A percentile compares a stretch with the other conserved stretches of the same genome.
Conservation (phyloP, 208 protist species). For the Entamoeba histolytica region DNA sequence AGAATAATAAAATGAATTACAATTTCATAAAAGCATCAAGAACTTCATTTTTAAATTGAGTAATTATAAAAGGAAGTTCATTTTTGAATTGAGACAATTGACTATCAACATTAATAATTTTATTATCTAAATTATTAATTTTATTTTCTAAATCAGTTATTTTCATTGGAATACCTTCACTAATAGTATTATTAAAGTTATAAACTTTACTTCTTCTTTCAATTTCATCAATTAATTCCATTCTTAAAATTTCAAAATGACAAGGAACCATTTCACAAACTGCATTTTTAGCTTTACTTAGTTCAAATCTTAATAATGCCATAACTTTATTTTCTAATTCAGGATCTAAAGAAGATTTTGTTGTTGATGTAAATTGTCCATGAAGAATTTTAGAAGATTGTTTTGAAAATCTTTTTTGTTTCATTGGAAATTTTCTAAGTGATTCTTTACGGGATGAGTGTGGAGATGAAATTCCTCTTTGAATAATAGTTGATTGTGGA, state of each 20-base stretch:
- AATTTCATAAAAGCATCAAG: not conserved
- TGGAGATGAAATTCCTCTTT: not conserved
- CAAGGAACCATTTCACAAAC: not conserved
- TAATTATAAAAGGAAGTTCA: not conserved
- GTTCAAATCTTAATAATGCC: not conserved
- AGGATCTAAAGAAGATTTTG: not conserved
- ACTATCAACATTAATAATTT: not conserved
- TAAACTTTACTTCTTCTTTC: not conserved
- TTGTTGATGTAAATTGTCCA: not conserved
- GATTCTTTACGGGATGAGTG: not conserved
- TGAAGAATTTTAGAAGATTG: not conserved
- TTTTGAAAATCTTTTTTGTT: not conserved
- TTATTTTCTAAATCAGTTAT: not conserved
- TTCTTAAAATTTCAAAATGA: not conserved
- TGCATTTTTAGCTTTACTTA: not conserved
- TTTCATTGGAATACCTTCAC: not conserved
- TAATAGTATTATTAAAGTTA: not conserved
- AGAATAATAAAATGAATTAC: too few relatives aligned
- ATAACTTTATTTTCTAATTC: not conserved
- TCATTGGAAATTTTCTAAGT: not conserved
- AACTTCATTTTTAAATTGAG: not conserved
- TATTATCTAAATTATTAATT: not conserved
- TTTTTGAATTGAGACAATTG: not conserved
- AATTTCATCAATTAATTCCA: not conserved
- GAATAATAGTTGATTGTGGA: too few relatives aligned